phyloP scores from a whole-genome alignment of 352 stramenopile genomes.

The Blastocystis sp. region DNA sequence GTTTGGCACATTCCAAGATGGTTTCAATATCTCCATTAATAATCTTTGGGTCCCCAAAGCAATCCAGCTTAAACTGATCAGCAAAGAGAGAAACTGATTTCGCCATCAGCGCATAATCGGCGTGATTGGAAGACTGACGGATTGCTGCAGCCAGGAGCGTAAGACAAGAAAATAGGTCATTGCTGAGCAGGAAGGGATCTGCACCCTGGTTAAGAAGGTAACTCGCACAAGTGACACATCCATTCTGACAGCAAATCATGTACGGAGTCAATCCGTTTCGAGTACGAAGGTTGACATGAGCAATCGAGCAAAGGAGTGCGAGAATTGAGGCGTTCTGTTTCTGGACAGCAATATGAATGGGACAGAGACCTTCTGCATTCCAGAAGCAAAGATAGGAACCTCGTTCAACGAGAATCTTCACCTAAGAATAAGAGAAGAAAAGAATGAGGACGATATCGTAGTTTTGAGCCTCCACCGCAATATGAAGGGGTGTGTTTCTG shows the following conservation, averaged over 20 bases:
- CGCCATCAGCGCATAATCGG: not conserved
- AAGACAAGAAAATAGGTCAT: not conserved
- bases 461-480: not conserved
- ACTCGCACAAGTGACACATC: not conserved
- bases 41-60: not conserved
- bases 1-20: not conserved
- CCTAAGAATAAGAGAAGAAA: not conserved
- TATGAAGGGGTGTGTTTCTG: conserved; percentile 44
- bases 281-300: not conserved
- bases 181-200: conserved; percentile 40
- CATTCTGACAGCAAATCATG: not conserved
- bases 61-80: not conserved
- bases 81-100: not conserved
- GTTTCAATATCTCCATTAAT: not conserved
- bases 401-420: not conserved
- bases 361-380: conserved; percentile 42
- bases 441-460: conserved; percentile 24
- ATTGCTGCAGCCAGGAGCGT: conserved; percentile 7
- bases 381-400: conserved; percentile 25
- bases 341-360: conserved; percentile 42
- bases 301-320: not conserved
- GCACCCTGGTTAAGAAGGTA: conserved; percentile 24
- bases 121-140: not conserved
- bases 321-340: not conserved
- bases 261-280: conserved; percentile 21